These are phyloP conservation scores for Purpureocillium takamizusanense DNA, from an alignment of 2,329 filamentous ascomycete genomes.

Conservation along the genomic window DNA sequence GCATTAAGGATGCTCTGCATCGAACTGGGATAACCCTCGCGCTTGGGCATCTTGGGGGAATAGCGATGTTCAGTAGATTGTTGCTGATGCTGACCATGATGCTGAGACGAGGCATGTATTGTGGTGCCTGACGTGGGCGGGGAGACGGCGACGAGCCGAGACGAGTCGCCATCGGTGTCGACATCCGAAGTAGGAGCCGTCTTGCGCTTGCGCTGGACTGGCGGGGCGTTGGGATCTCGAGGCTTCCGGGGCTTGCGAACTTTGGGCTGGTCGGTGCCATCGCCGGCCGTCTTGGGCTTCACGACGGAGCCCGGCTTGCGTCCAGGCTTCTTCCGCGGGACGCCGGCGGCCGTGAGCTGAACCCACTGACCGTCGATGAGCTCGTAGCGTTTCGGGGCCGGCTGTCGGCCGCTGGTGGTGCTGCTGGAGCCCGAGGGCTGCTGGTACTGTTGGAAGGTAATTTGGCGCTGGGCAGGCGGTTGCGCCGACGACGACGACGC, in stretches of 20 bases:
- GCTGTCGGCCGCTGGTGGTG: conserved; percentile 10
- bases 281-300: conserved; percentile 28
- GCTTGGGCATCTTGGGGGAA: conserved; percentile 39
- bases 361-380: conserved; percentile 31
- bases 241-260: conserved; percentile 46
- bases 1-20: conserved; percentile 50
- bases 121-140: conserved; percentile 13
- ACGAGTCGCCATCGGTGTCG: conserved; percentile 22
- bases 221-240: conserved; percentile 48
- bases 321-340: conserved; percentile 55
- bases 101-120: conserved; percentile 9
- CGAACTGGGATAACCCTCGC: conserved; percentile 39
- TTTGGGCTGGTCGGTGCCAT: conserved; percentile 34
- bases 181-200: conserved; percentile 28
- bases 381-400: conserved; percentile 20
- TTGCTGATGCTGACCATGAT: conserved; percentile 14
- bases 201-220: conserved; percentile 47
- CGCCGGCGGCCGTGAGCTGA: conserved; percentile 46
- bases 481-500: not conserved
- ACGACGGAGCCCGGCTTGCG: conserved; percentile 52
- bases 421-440: conserved; percentile 16
- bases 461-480: conserved; percentile 7
- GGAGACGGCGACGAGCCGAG: conserved; percentile 18
- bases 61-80: conserved; percentile 22
- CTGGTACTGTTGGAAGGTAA: conserved; percentile 16